Conservation (phyloP, 2,329 filamentous ascomycete genomes). For the Penicillium polonicum region DNA sequence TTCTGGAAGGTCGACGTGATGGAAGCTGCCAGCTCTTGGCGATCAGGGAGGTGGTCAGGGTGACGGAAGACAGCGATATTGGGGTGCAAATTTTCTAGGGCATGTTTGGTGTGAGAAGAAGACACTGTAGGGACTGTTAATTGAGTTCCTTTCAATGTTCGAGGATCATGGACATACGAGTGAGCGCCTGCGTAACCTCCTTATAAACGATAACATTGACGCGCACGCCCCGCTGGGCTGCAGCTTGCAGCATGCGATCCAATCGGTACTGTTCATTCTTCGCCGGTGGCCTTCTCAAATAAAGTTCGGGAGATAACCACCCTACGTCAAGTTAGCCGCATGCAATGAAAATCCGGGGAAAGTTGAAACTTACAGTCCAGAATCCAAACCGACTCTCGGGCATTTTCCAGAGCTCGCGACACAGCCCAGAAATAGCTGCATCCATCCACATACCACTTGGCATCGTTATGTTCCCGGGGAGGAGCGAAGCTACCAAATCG, state of each 20-base stretch:
- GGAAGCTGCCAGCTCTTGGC: conserved; percentile 62
- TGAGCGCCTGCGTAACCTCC: conserved; percentile 78
- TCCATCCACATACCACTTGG: conserved; percentile 86
- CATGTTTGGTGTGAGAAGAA: conserved; percentile 74
- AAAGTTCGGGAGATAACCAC: conserved; percentile 88
- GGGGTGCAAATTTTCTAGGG: conserved; percentile 71
- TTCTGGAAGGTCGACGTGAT: conserved; percentile 58
- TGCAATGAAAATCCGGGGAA: neutral
- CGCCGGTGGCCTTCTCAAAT: conserved; percentile 77
- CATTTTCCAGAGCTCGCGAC: conserved; percentile 73
- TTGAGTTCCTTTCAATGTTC: neutral
- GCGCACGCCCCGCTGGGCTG: conserved; percentile 79
- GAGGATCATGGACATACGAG: conserved; percentile 58
- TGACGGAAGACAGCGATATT: conserved; percentile 90
- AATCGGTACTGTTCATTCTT: conserved; percentile 80
- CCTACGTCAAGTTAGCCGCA: conserved; percentile 32
- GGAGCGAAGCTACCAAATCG: conserved; percentile 68
- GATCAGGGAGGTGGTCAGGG: conserved; percentile 79
- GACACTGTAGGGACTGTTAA: conserved; percentile 50
- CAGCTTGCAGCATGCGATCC: conserved; percentile 77
- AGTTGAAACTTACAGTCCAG: conserved; percentile 61
- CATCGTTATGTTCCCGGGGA: conserved; percentile 66
- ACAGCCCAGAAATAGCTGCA: conserved; percentile 85
- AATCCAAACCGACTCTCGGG: conserved; percentile 76
- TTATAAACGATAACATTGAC: conserved; percentile 90